A percentile compares a stretch with the other conserved stretches of the same genome.
Evolutionary conservation across 805 yeast species (phyloP).

Genomic region (Cyberlindnera petersonii): DNA sequence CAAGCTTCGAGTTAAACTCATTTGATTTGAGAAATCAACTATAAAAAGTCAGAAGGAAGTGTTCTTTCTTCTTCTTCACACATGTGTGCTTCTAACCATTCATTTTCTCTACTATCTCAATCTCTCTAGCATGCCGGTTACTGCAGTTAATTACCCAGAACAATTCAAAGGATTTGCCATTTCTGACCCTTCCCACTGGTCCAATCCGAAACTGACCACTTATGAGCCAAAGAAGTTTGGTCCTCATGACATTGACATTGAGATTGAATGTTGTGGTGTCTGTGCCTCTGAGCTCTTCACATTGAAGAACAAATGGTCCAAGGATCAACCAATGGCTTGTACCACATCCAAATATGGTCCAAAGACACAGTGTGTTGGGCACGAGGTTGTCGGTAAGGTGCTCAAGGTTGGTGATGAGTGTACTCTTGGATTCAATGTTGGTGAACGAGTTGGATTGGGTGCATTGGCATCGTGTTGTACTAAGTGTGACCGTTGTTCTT

Average conservation of each 20-base stretch:
- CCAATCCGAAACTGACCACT: slow-evolving; percentile 46
- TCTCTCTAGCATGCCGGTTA: slow-evolving; percentile 18
- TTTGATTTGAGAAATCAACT: no score
- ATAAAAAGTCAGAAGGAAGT: no score
- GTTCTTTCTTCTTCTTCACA: no score
- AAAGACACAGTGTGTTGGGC: slow-evolving; percentile 55
- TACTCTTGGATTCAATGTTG: slow-evolving; percentile 45
- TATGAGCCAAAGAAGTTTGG: slow-evolving; percentile 46
- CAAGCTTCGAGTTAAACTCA: no score
- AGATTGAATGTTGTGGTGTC: slow-evolving; percentile 58
- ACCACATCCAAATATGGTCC: slow-evolving; percentile 27
- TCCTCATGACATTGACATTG: slow-evolving; percentile 48
- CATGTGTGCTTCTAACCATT: no score
- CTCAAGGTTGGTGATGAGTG: slow-evolving; percentile 59
- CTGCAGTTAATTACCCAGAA: slow-evolving; percentile 42
- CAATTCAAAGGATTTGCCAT: slow-evolving; percentile 61
- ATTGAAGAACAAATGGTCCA: slow-evolving; percentile 49
- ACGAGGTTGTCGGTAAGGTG: slow-evolving; percentile 61
- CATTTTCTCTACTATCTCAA: no score
- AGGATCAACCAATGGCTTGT: slow-evolving; percentile 19
- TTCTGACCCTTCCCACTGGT: slow-evolving; percentile 47
- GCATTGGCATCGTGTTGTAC: slow-evolving; percentile 62
- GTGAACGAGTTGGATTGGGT: slow-evolving; percentile 80
- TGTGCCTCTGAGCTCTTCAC: slow-evolving; percentile 63
- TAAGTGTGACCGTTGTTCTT: slow-evolving; percentile 55